These are phyloP conservation scores for Inga laurina DNA, from an alignment of 306 rosid genomes.

Conservation along the genomic window DNA sequence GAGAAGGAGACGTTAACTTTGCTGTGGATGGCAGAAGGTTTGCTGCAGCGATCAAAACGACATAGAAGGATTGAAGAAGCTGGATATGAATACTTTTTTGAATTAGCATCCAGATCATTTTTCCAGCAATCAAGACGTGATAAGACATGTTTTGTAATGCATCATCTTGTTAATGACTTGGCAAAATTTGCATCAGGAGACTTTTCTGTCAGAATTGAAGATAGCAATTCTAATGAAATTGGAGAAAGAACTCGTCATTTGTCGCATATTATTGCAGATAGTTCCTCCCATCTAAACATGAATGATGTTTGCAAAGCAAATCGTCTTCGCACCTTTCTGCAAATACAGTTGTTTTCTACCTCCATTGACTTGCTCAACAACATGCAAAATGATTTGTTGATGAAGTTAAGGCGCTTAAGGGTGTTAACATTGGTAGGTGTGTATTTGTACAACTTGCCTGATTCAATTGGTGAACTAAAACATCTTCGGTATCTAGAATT, in stretches of 20 bases:
- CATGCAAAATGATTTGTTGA: slow-evolving; percentile 35
- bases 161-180: slow-evolving; percentile 45
- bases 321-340: slow-evolving; percentile 37
- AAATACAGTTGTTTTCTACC: slow-evolving; percentile 7
- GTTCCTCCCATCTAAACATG: slow-evolving; percentile 26
- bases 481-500: slow-evolving; percentile 39
- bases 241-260: slow-evolving; percentile 40
- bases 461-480: slow-evolving; percentile 29
- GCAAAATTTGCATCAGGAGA: slow-evolving; percentile 42
- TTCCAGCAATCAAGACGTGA: slow-evolving; percentile 37
- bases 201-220: slow-evolving; percentile 44
- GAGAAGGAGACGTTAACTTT: slow-evolving; percentile 41
- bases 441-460: slow-evolving; percentile 31
- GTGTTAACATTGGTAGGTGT: slow-evolving; percentile 36
- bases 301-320: slow-evolving; percentile 28
- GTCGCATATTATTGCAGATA: slow-evolving; percentile 34
- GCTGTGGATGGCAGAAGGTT: slow-evolving; percentile 54
- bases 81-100: slow-evolving; percentile 45
- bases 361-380: slow-evolving; percentile 8
- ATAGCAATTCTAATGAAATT: slow-evolving; percentile 18
- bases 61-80: slow-evolving; percentile 40
- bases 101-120: slow-evolving; percentile 45
- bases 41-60: slow-evolving; percentile 32
- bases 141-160: slow-evolving; percentile 40
- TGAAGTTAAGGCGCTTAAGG: slow-evolving; percentile 29